Base-by-base conservation (phyloP, 2,329 filamentous ascomycete species). In the Claviceps sp. region DNA sequence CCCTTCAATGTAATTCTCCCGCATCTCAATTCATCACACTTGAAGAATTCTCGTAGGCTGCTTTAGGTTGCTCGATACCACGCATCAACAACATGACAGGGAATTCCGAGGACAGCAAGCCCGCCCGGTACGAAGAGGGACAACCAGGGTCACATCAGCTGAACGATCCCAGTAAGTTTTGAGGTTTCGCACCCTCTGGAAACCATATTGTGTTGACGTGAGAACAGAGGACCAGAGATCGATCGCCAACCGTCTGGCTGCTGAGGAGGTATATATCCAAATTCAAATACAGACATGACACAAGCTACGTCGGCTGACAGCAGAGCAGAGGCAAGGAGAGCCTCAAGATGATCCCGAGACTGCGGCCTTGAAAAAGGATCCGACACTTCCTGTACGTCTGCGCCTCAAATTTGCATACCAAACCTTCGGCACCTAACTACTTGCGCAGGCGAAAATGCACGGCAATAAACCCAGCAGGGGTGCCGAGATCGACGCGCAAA, bases 381-480 rank as follows among this genome's bases (percentile, higher is more conserved):
- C 83, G 3, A 86, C 76, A 3, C 57, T 76, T 2, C 76, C 77
- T 5, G 77, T 79, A 68, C 52, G 75, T 61, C 9, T 14, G 20
- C 5, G 9, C 11, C 29, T 9, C 20, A n/a, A 29, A 11, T 13
- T 20, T 14, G 2, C 8, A 23, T 9, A 4, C 8, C 1, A 1
- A 22, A 17, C 4, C 9, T 6, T 6, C 23, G 36, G 29, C 29
- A 46, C 6, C 47, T 55, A 23, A 56, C 49, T 51, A 36, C n/a
- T 23, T 17, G 5, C 16, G 9, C 44, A 77, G 79, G 85, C 84
- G 51, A 77, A 69, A 58, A 62, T 74, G 56, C 84, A 89, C 62
- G 84, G 84, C 54, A 88, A 88, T 63, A 75, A 88, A 68, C 85
- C 85, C 2, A 85, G 80, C 20, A 79, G 73, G 61, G 85, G 85